phyloP scores from a whole-genome alignment of 1,139 yeast species.

The Zygosaccharomyces pseudobailii region DNA sequence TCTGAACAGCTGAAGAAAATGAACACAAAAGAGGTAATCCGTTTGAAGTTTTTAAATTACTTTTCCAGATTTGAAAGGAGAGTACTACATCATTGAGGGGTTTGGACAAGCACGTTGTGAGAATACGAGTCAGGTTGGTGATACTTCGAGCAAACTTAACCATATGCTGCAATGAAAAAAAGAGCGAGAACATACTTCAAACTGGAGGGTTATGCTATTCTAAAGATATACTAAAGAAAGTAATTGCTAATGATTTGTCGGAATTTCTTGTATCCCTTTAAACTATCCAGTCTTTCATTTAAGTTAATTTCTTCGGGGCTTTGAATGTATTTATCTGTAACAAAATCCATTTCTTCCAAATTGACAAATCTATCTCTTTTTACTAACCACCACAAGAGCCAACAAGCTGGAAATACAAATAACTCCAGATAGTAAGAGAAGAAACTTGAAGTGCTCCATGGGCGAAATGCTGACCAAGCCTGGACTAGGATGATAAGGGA shows the following conservation, averaged over 20 bases:
- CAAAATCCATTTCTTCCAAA: constrained; percentile 56
- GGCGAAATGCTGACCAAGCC: constrained; percentile 59
- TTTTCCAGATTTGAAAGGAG: too few relatives aligned
- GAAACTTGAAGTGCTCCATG: constrained; percentile 51
- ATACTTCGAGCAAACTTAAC: too few relatives aligned
- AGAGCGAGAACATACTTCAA: neutral
- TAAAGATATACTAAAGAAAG: constrained; percentile 22
- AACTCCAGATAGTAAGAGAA: constrained; percentile 46
- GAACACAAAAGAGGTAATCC: too few relatives aligned
- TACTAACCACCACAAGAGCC: constrained; percentile 44
- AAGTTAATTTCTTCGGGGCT: constrained; percentile 45
- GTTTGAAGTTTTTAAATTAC: too few relatives aligned
- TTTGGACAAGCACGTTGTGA: too few relatives aligned
- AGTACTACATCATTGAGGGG: too few relatives aligned
- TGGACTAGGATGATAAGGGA: constrained; percentile 50
- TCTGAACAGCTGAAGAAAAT: too few relatives aligned
- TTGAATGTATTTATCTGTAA: constrained; percentile 52
- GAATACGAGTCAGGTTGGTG: too few relatives aligned
- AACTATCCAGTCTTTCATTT: constrained; percentile 38
- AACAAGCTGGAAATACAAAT: constrained; percentile 46
- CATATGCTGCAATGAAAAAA: neutral
- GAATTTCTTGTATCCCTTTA: constrained; percentile 46
- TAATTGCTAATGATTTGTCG: constrained; percentile 36
- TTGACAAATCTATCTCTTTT: constrained; percentile 47
- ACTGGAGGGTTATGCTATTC: neutral